A percentile compares a stretch with the other conserved stretches of the same genome.
phyloP scores from a whole-genome alignment of 2,329 filamentous ascomycete genomes.

The Penicillium sp. region DNA sequence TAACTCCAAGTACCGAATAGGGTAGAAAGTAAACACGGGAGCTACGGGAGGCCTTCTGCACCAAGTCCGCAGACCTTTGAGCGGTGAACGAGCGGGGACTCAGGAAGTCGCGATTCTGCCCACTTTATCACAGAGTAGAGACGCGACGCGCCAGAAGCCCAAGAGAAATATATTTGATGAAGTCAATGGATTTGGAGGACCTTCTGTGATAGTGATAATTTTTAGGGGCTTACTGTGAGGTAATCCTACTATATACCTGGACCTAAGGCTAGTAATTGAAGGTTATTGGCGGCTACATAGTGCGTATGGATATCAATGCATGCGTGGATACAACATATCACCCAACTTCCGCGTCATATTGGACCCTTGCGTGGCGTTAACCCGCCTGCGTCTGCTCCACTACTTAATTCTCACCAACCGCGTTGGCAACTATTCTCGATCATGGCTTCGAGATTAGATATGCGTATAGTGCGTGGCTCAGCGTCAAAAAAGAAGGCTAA shows the following conservation, averaged over 20 bases:
- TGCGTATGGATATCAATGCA: background rate
- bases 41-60: slow-evolving; percentile 18
- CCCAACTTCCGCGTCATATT: background rate
- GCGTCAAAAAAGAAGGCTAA: background rate
- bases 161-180: background rate
- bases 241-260: background rate
- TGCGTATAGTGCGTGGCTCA: background rate
- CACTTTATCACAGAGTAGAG: background rate
- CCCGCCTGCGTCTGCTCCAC: background rate
- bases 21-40: slow-evolving; percentile 47
- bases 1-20: slow-evolving; percentile 32
- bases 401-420: background rate
- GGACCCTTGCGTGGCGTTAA: slow-evolving; percentile 1
- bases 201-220: background rate
- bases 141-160: background rate
- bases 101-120: slow-evolving; percentile 9
- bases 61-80: slow-evolving; percentile 23
- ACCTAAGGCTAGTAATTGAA: background rate
- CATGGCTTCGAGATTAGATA: slow-evolving; percentile 2
- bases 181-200: background rate
- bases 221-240: too few relatives aligned
- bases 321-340: background rate
- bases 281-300: background rate
- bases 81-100: background rate
- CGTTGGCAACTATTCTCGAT: background rate